Conservation (phyloP, 371 early-diverging fungal genomes). For the Mortierella sp. region DNA sequence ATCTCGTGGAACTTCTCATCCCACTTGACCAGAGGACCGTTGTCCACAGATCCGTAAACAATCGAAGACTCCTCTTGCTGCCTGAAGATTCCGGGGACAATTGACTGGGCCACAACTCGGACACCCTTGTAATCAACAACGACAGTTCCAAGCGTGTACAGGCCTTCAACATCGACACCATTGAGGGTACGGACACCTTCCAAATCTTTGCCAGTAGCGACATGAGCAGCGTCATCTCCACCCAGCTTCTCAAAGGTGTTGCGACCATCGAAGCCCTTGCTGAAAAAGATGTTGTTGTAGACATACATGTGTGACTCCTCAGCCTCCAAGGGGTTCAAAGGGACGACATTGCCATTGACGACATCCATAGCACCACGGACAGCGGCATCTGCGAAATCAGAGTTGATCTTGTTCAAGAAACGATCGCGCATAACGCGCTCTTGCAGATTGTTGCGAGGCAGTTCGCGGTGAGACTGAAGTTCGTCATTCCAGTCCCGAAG, state of each 20-base stretch:
- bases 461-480: constrained; percentile 87
- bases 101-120: constrained; percentile 91
- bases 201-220: constrained; percentile 93
- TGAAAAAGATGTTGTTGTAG: constrained; percentile 95
- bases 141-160: constrained; percentile 89
- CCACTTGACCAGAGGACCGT: constrained; percentile 75
- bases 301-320: constrained; percentile 88
- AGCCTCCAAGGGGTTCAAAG: constrained; percentile 85
- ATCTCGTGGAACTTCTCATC: constrained; percentile 82
- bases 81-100: constrained; percentile 85
- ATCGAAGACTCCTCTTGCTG: constrained; percentile 85
- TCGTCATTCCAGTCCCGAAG: constrained; percentile 98
- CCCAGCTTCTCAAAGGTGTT: constrained; percentile 86
- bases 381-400: constrained; percentile 94
- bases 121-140: constrained; percentile 93
- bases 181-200: constrained; percentile 87
- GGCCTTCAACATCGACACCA: constrained; percentile 77
- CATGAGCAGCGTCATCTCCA: constrained; percentile 93
- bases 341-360: constrained; percentile 80
- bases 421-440: constrained; percentile 92
- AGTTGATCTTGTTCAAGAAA: constrained; percentile 81
- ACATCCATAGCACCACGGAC: constrained; percentile 86
- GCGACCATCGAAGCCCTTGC: constrained; percentile 89
- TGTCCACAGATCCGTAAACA: constrained; percentile 91
- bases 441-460: constrained; percentile 78